Base-by-base conservation (phyloP, 805 yeast species). In the Myxozyma mucilagina region DNA sequence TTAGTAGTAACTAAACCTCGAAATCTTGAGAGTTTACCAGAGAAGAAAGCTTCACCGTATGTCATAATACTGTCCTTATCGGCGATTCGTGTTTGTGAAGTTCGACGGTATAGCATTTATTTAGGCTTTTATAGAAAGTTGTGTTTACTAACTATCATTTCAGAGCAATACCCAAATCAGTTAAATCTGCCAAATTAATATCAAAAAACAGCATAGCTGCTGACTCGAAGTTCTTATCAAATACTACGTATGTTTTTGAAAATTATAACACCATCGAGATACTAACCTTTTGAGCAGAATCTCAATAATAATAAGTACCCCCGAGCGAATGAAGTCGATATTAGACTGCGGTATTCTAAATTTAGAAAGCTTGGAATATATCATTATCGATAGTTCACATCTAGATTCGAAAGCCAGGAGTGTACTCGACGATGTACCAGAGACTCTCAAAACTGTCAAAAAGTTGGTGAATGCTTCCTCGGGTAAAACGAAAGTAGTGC, bases 61-160 rank as follows among this genome's bases (percentile, higher is more conserved):
- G 71, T 84, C 65, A 73, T 86, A 14, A 74, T 86, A 1, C 69
- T 87, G 14, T 81, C 92, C 0, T 81, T 87, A 78, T 89, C 96
- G 0, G 94, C 96, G 10, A 77, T 90, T 29, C 80, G 97, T 67
- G 94, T 90, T 1, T 93, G 97, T 69, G 97, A 92, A 69, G 80
- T 90, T 1, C 87, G 60, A 44, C 34, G 65, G 63, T 60, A 36
- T 3, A 54, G 20, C 31, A 10, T 50, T 18, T 44, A 24, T n/a
- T 16, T 41, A 8, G 11, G 20, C 14, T 20, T 5, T 20, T 20
- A 5, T 36, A n/a, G 16, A 41, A 35, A 39, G 11, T 8, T 10
- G 14, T 8, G 24, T 8, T 8, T n/a, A 32, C 20, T 38, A 24
- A 13, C 39, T 36, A 24, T 36, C 0, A 24, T 14, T 36, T 4